Percentiles rank a stretch among this genome's conserved stretches.
Evolutionary conservation across 1,284 basidiomycete species (phyloP).

Genomic region (Leccinum solheimii): DNA sequence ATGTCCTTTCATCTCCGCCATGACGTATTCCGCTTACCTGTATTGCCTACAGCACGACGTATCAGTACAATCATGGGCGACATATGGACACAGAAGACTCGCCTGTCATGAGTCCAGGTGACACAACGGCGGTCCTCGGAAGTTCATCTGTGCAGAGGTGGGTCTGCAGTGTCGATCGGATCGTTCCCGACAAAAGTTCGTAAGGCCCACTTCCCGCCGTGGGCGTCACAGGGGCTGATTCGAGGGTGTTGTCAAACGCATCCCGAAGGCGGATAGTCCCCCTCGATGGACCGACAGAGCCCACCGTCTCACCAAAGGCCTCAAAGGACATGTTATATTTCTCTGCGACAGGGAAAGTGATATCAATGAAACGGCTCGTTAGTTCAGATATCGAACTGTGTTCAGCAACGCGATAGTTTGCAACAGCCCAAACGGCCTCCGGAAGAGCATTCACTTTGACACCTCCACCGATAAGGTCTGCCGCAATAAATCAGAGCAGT

Average conservation of each 20-base stretch:
- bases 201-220: conserved; percentile 42
- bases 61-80: conserved; percentile 6
- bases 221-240: conserved; percentile 54
- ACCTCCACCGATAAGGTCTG: conserved; percentile 46
- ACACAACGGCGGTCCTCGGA: conserved; percentile 16
- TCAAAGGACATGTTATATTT: conserved; percentile 43
- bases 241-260: conserved; percentile 42
- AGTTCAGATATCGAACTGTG: conserved; percentile 38
- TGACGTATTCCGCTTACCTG: conserved; percentile 24
- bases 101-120: conserved; percentile 30
- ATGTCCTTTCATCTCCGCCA: conserved; percentile 17
- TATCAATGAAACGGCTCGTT: conserved; percentile 33
- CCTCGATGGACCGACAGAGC: conserved; percentile 17
- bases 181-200: conserved; percentile 49
- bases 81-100: conserved; percentile 11
- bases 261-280: conserved; percentile 34
- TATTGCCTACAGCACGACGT: conserved; percentile 33
- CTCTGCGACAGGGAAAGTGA: conserved; percentile 38
- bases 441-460: conserved; percentile 50
- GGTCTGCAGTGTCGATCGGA: conserved; percentile 40
- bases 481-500: conserved; percentile 1
- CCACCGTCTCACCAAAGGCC: conserved; percentile 40
- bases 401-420: conserved; percentile 46
- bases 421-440: conserved; percentile 38
- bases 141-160: conserved; percentile 28